Evolutionary conservation across 2,329 filamentous ascomycete species (phyloP).

Genomic region (Orbilia ellipsospora): DNA sequence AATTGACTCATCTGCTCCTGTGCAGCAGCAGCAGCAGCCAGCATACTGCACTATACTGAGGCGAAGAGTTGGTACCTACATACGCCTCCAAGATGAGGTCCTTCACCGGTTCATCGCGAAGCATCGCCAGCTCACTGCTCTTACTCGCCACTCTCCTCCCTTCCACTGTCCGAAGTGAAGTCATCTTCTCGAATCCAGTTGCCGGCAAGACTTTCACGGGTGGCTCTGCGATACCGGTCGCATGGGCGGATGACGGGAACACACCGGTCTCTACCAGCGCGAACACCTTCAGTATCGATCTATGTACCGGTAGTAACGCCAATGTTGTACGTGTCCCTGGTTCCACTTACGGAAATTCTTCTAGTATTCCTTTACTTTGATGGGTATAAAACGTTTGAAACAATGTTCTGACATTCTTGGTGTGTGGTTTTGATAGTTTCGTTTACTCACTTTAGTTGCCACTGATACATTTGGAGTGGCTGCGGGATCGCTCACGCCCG

Average conservation of each 20-base stretch:
- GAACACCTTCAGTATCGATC: conserved; percentile 69
- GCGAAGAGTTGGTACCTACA: too few species aligned
- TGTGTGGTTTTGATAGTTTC: conserved; percentile 31
- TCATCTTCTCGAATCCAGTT: conserved; percentile 67
- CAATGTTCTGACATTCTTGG: conserved; percentile 22
- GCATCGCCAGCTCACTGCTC: conserved; percentile 9
- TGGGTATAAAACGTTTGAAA: conserved; percentile 4
- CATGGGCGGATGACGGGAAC: conserved; percentile 70
- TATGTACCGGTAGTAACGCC: conserved; percentile 72
- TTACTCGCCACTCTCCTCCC: conserved; percentile 20
- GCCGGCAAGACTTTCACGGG: conserved; percentile 67
- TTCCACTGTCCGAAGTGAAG: conserved; percentile 35
- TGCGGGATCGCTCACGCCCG: conserved; percentile 57
- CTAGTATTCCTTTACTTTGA: conserved; percentile 2
- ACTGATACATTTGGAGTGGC: conserved; percentile 55
- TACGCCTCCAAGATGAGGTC: conserved; percentile 16
- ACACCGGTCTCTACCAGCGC: conserved; percentile 67
- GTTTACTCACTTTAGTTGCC: conserved; percentile 61
- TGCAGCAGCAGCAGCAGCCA: too few species aligned
- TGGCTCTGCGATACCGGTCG: conserved; percentile 67
- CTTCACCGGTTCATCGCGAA: conserved; percentile 6
- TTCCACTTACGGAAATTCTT: conserved; percentile 8
- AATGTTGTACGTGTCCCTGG: conserved; percentile 62
- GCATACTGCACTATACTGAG: too few species aligned
- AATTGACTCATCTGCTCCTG: too few species aligned